Evolutionary conservation across 345 rosid species (phyloP).

Genomic region (Rhodomyrtus tomentosa): DNA sequence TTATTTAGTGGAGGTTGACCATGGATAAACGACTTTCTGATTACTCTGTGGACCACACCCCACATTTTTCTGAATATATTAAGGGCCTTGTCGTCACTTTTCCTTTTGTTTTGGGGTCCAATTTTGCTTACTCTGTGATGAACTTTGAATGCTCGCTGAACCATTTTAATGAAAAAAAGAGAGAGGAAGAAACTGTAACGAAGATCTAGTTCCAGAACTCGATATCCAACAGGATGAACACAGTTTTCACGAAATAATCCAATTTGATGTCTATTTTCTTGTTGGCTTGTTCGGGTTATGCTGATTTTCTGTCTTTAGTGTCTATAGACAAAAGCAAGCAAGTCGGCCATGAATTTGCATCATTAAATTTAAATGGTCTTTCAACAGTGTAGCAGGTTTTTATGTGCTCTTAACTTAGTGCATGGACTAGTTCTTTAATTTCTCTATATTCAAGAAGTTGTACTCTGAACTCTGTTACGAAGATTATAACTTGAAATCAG

Average conservation of each 20-base stretch:
- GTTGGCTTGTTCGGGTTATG: background rate
- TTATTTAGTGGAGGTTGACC: background rate
- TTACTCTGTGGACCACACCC: background rate
- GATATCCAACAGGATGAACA: background rate
- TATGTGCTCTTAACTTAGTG: background rate
- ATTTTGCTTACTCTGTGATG: background rate
- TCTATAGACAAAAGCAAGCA: background rate
- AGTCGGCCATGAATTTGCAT: background rate
- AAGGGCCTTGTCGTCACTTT: background rate
- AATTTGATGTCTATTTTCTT: background rate
- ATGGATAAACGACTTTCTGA: background rate
- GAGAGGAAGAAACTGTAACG: background rate
- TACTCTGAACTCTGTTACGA: background rate
- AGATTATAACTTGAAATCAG: background rate
- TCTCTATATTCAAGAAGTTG: background rate
- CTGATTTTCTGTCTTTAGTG: background rate
- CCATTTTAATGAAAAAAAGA: background rate
- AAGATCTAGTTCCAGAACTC: background rate
- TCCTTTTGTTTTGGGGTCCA: background rate
- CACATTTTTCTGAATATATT: background rate
- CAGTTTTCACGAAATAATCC: background rate
- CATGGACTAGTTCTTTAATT: background rate
- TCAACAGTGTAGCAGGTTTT: background rate
- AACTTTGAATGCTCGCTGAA: background rate
- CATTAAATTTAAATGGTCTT: background rate